A percentile compares a stretch with the other conserved stretches of the same genome.
Conservation (phyloP, 805 yeast species). For the Wickerhamiella azymoides region DNA sequence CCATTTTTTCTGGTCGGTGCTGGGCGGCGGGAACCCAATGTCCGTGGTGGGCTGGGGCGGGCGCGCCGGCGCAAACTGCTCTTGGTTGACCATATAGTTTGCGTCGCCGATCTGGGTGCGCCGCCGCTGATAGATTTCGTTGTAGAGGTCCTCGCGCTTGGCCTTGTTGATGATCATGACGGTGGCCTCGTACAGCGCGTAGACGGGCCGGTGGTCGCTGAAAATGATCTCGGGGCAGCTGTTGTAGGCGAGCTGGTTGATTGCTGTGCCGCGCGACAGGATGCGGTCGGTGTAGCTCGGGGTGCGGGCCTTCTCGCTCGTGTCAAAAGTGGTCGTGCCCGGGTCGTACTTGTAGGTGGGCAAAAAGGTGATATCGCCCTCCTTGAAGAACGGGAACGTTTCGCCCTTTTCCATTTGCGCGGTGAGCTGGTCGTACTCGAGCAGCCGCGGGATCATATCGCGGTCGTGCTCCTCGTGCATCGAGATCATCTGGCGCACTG, state of each 20-base stretch:
- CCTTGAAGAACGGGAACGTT: constrained; percentile 64
- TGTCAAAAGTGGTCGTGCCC: constrained; percentile 66
- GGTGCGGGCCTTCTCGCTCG: constrained; percentile 81
- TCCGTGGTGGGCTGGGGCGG: constrained; percentile 14
- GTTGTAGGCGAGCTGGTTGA: constrained; percentile 55
- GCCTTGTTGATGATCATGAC: constrained; percentile 59
- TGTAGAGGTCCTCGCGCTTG: constrained; percentile 39
- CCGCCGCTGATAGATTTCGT: constrained; percentile 45
- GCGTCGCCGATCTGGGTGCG: constrained; percentile 30
- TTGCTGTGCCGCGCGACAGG: constrained; percentile 42
- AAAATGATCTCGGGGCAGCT: constrained; percentile 43
- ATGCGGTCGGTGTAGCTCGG: constrained; percentile 97
- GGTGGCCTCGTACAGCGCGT: constrained; percentile 53
- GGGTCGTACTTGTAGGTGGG: constrained; percentile 92
- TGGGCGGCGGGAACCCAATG: constrained; percentile 68
- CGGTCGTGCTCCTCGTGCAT: constrained; percentile 24
- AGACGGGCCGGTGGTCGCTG: constrained; percentile 92
- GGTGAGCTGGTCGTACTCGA: constrained; percentile 65
- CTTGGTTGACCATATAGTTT: constrained; percentile 20
- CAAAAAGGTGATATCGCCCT: constrained; percentile 57
- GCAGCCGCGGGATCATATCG: constrained; percentile 26
- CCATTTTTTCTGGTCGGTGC: constrained; percentile 74
- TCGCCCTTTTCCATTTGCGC: constrained; percentile 57
- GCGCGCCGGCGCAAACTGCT: constrained; percentile 17
- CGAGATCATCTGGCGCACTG: constrained; percentile 48